These are phyloP conservation scores for Bryoerythrophyllum caledonicum DNA, from an alignment of 225 moss, liverwort and hornwort genomes.

Conservation along the genomic window DNA sequence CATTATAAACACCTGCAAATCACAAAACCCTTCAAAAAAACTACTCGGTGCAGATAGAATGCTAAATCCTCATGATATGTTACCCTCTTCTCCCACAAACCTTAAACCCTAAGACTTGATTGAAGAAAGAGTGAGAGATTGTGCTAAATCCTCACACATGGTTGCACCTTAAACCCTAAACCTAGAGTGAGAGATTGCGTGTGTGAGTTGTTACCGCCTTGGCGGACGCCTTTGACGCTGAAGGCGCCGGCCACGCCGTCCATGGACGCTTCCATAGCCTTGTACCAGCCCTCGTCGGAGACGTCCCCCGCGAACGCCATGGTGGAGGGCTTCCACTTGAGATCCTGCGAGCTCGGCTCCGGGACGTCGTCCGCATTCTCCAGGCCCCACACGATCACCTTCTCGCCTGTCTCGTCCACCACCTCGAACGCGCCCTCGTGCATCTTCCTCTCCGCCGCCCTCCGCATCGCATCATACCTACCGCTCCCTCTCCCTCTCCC, in stretches of 20 bases:
- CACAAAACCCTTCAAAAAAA: constrained; percentile 29
- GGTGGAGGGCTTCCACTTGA: constrained; percentile 74
- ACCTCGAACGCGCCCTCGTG: constrained; percentile 76
- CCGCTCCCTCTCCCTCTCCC: constrained; percentile 35
- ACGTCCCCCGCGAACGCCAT: constrained; percentile 74
- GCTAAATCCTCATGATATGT: neutral
- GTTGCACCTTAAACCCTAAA: constrained; percentile 14
- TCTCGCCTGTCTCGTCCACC: constrained; percentile 85
- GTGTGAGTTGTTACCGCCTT: constrained; percentile 43
- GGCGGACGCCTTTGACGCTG: constrained; percentile 80
- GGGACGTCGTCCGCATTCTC: constrained; percentile 66
- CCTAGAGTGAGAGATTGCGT: neutral
- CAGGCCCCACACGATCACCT: constrained; percentile 88
- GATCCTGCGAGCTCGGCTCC: constrained; percentile 60
- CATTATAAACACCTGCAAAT: constrained; percentile 42
- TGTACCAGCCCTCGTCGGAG: constrained; percentile 84
- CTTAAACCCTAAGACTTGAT: constrained; percentile 19
- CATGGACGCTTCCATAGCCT: constrained; percentile 69
- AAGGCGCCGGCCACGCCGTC: constrained; percentile 59
- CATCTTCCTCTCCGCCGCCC: constrained; percentile 57
- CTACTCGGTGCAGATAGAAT: neutral
- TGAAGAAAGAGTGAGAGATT: neutral
- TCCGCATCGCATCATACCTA: constrained; percentile 47
- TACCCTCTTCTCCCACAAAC: neutral
- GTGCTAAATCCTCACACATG: too few species aligned